phyloP scores from a whole-genome alignment of 257 asterid species.

The Jaltomata sinuosa region DNA sequence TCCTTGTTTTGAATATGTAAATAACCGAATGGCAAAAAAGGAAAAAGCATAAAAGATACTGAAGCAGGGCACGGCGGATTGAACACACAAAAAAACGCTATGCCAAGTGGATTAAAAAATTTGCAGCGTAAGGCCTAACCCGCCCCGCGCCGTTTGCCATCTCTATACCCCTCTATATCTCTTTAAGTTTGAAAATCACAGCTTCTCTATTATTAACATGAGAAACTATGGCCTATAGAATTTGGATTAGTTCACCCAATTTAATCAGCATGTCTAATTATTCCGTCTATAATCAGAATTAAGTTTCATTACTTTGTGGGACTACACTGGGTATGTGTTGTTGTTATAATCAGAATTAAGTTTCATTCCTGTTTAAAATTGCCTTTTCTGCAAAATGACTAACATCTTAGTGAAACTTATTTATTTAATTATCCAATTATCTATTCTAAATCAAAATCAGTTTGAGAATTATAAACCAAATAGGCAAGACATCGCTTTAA shows the following conservation, averaged over 20 bases:
- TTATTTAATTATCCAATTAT: neutral
- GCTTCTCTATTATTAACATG: neutral
- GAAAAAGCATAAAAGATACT: neutral
- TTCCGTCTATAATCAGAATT: neutral
- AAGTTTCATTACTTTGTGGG: neutral
- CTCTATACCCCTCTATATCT: neutral
- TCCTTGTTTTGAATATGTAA: neutral
- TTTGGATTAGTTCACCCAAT: neutral
- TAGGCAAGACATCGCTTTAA: neutral
- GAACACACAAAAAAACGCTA: neutral
- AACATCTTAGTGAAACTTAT: neutral
- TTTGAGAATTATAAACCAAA: neutral
- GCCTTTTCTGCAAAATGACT: neutral
- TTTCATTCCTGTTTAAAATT: neutral
- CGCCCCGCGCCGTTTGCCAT: neutral
- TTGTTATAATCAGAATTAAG: neutral
- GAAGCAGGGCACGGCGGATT: neutral
- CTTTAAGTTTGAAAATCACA: neutral
- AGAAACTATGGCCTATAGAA: neutral
- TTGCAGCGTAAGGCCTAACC: neutral
- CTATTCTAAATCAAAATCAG: neutral
- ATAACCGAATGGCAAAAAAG: neutral
- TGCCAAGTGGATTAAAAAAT: neutral
- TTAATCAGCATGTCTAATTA: neutral
- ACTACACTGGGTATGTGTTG: too few species aligned